Base-by-base conservation (phyloP, 169 alveolate genomes). In the Cryptosporidium viatorum region DNA sequence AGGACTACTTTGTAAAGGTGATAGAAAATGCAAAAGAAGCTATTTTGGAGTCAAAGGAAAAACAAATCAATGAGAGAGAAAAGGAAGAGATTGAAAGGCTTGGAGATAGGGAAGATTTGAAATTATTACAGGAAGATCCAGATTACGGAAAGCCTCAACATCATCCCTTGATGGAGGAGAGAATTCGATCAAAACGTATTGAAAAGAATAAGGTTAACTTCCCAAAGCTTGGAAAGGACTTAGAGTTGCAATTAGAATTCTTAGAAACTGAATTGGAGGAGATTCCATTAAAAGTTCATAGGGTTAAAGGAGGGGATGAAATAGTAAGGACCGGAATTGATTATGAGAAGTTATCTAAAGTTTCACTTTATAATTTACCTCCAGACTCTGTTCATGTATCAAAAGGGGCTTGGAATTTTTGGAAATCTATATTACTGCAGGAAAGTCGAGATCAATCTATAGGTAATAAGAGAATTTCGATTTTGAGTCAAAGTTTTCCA, bases 381-480 rank as follows among this genome's bases (percentile, higher is more conserved):
- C 48, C 51, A 45, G 67, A 80, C 26, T 31, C 65, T 18, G 70
- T 59, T 1, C 52, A 31, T 35, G 67, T 80, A 33, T 48, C 65
- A 10, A 80, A 39, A 50, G 68, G 43, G 7, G 69, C 89, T 35
- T 80, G 89, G 89, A 80, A 80, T 29, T 80, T 80, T 45, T 80
- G 89, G 89, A 60, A 26, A 50, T 55, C 89, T 8, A n/a, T 80
- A n/a, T 39, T 80, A 29, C 23, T 7, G 16, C 89, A 80, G 50
- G 89, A 80, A 41, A 41, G 55, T 16, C 59, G 89, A 10, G 89
- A 80, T n/a, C 62, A 59, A 7, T 41, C 41, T 7, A 45, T 39
- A 16, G 48, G 45, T 43, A 59, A 60, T n/a, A 37, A n/a, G 23
- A 80, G 89, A 23, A 3, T 80, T 26, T 10, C 65, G 3, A 59